phyloP scores from a whole-genome alignment of 495 filamentous ascomycete genomes.

The Penicillium robsamsonii region DNA sequence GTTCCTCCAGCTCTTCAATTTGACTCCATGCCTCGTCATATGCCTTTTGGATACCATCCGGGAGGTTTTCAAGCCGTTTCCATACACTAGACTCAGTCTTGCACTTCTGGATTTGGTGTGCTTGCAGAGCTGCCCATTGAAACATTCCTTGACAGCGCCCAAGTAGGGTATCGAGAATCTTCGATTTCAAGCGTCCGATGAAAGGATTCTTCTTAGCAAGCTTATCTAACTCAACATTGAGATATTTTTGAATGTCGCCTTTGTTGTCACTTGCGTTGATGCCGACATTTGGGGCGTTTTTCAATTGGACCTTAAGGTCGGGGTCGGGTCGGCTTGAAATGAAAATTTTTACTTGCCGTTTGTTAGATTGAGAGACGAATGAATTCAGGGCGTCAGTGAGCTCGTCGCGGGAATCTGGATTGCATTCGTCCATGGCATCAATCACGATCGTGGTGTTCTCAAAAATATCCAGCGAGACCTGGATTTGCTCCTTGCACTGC shows the following conservation, averaged over 20 bases:
- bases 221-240: constrained; percentile 28
- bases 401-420: constrained; percentile 25
- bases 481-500: constrained; percentile 26
- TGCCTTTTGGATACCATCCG: constrained; percentile 26
- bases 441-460: constrained; percentile 36
- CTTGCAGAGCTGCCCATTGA: no score
- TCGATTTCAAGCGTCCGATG: no score
- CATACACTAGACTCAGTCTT: no score
- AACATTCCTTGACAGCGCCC: no score
- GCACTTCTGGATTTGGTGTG: no score
- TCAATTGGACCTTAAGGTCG: constrained; percentile 29
- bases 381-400: constrained; percentile 33
- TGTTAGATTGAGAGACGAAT: constrained; percentile 25
- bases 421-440: constrained; percentile 49
- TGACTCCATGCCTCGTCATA: constrained; percentile 36
- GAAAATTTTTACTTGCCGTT: constrained; percentile 38
- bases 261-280: constrained; percentile 35
- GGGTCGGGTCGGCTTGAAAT: constrained; percentile 44
- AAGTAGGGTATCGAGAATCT: no score
- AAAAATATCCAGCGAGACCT: constrained; percentile 14
- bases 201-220: background rate
- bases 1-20: constrained; percentile 17
- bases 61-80: constrained; percentile 4
- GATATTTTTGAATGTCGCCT: constrained; percentile 29
- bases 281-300: constrained; percentile 26